phyloP scores from a whole-genome alignment of 2,329 filamentous ascomycete species.

The Scedosporium dehoogii region DNA sequence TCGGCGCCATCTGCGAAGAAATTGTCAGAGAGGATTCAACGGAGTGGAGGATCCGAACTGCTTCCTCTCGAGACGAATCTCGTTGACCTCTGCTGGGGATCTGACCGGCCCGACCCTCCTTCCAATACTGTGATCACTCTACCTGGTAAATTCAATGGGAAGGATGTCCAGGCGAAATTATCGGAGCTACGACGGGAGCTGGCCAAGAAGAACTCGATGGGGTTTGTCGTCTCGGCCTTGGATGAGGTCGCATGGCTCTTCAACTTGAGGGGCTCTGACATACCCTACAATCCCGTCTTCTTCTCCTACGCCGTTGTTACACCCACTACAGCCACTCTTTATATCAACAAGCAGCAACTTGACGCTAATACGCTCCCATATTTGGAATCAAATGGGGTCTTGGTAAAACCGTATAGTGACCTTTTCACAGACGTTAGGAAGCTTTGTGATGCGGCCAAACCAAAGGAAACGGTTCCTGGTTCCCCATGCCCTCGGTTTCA shows the following conservation, averaged over 20 bases:
- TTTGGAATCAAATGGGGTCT: constrained; percentile 58
- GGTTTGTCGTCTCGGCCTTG: constrained; percentile 86
- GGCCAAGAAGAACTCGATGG: constrained; percentile 77
- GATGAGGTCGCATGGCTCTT: constrained; percentile 99
- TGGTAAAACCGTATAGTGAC: constrained; percentile 69
- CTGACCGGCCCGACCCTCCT: constrained; percentile 62
- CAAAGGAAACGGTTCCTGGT: constrained; percentile 15
- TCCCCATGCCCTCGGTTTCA: constrained; percentile 55
- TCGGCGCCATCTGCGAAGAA: constrained; percentile 56
- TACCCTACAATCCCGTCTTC: constrained; percentile 96
- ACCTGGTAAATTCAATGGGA: constrained; percentile 65
- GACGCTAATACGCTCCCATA: constrained; percentile 58
- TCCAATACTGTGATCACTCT: constrained; percentile 67
- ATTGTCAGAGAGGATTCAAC: constrained; percentile 76
- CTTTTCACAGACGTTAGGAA: constrained; percentile 71
- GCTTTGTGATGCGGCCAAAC: constrained; percentile 38
- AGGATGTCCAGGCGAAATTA: constrained; percentile 73
- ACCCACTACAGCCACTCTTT: constrained; percentile 64
- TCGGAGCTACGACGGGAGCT: constrained; percentile 82
- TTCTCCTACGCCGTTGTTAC: constrained; percentile 93
- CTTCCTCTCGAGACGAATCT: constrained; percentile 71
- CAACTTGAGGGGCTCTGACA: constrained; percentile 89
- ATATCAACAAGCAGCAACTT: constrained; percentile 74
- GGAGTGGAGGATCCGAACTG: constrained; percentile 70
- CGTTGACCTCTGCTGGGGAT: constrained; percentile 82